phyloP scores from a whole-genome alignment of 768 basidiomycete genomes.

The Lactarius hengduanensis region DNA sequence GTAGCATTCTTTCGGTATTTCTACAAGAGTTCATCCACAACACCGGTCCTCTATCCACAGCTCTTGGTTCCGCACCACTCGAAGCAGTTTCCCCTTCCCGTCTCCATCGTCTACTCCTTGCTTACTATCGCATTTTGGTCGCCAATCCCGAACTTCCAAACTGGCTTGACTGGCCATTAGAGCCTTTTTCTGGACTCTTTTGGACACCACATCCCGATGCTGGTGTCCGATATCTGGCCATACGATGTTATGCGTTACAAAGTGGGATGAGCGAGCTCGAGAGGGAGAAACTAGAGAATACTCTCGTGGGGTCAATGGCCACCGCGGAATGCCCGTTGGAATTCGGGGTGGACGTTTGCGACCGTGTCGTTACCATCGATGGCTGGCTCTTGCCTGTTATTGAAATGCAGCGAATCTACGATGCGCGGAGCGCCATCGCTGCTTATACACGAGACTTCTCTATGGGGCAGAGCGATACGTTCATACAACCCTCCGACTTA shows the following conservation, averaged over 20 bases:
- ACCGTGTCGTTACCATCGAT: conserved; percentile 50
- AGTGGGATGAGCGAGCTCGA: conserved; percentile 77
- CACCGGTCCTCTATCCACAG: conserved; percentile 53
- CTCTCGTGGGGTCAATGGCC: conserved; percentile 57
- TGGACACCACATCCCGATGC: conserved; percentile 56
- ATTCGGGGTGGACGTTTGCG: conserved; percentile 51
- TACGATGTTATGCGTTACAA: conserved; percentile 75
- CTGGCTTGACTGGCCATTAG: conserved; percentile 58
- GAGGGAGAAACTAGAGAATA: conserved; percentile 60
- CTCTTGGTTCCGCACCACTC: conserved; percentile 36
- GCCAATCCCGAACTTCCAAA: conserved; percentile 68
- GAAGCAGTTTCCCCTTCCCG: conserved; percentile 41
- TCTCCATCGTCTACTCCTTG: conserved; percentile 70
- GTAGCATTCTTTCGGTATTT: conserved; percentile 57
- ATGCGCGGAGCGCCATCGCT: conserved; percentile 49
- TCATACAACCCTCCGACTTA: conserved; percentile 49
- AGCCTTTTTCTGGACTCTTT: conserved; percentile 45
- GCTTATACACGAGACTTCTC: conserved; percentile 48
- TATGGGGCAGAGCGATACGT: conserved; percentile 38
- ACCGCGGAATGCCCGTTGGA: conserved; percentile 62
- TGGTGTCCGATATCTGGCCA: conserved; percentile 66
- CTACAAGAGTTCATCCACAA: conserved; percentile 44
- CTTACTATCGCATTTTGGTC: conserved; percentile 78
- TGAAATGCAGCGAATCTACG: conserved; percentile 60
- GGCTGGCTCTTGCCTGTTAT: conserved; percentile 80